A percentile compares a stretch with the other conserved stretches of the same genome.
Conservation (phyloP, 495 filamentous ascomycete genomes). For the Aspergillus carlsbadensis region DNA sequence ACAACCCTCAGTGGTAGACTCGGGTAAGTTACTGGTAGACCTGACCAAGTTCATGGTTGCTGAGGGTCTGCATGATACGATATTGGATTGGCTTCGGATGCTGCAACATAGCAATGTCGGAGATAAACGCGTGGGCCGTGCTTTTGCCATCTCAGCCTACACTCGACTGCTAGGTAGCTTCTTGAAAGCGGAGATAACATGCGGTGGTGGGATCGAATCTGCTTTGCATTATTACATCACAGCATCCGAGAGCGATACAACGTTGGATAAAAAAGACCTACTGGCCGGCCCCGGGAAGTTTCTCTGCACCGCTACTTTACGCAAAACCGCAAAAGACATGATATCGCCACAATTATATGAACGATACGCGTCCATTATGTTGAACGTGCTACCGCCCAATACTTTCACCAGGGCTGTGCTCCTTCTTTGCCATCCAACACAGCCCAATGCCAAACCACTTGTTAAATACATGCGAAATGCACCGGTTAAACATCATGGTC, state of each 20-base stretch:
- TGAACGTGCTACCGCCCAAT: constrained; percentile 26
- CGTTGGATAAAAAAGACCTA: constrained; percentile 17
- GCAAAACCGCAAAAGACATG: constrained; percentile 15
- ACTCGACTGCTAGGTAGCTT: constrained; percentile 29
- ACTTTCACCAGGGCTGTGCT: constrained; percentile 26
- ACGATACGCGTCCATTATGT: constrained; percentile 23
- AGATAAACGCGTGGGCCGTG: constrained; percentile 28
- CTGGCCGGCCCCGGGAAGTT: constrained; percentile 26
- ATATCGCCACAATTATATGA: constrained; percentile 31
- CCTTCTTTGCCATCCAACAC: constrained; percentile 35
- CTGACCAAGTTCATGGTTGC: constrained; percentile 42
- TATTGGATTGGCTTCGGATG: constrained; percentile 36
- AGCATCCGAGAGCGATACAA: constrained; percentile 2
- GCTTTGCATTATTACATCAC: constrained; percentile 32
- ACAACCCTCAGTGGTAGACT: background rate
- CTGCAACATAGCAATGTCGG: constrained; percentile 31
- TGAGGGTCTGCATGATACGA: constrained; percentile 34
- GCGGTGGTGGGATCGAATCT: constrained; percentile 32
- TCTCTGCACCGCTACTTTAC: constrained; percentile 23
- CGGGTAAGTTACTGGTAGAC: constrained; percentile 12
- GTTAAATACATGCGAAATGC: constrained; percentile 25
- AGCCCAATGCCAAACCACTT: constrained; percentile 33
- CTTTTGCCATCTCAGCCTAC: constrained; percentile 22
- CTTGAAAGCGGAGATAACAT: constrained; percentile 34
- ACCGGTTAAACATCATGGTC: constrained; percentile 14